These are phyloP conservation scores for Coemansia sp. DNA, from an alignment of 192 early-diverging fungal species.

Conservation along the genomic window DNA sequence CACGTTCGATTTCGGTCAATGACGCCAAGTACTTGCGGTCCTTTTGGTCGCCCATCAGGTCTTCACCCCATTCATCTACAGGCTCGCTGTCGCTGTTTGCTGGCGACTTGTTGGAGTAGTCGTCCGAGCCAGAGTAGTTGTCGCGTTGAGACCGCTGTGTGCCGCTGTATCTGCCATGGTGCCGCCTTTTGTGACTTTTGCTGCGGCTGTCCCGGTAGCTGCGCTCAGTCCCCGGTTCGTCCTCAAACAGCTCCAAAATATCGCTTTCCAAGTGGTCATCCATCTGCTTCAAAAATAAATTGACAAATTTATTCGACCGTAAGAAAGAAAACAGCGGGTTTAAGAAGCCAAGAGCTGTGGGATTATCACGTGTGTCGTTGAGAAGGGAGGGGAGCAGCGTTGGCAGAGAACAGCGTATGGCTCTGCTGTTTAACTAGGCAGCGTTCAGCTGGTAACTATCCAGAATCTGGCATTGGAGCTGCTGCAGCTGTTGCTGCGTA, in stretches of 20 bases:
- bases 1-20: slow-evolving; percentile 71
- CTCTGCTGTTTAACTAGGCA: too few species aligned
- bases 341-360: too few species aligned
- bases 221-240: slow-evolving; percentile 17
- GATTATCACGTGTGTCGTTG: too few species aligned
- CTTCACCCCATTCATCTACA: slow-evolving; percentile 69
- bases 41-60: slow-evolving; percentile 69
- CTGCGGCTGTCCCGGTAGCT: slow-evolving; percentile 24
- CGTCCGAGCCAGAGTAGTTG: slow-evolving; percentile 27
- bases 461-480: background rate
- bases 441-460: slow-evolving; percentile 5
- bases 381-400: too few species aligned
- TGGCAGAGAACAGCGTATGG: too few species aligned
- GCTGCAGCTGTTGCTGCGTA: background rate
- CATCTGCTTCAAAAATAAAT: background rate
- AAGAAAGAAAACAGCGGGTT: too few species aligned
- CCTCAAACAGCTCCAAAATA: slow-evolving; percentile 49
- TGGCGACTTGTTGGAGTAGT: slow-evolving; percentile 25
- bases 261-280: slow-evolving; percentile 49
- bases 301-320: too few species aligned
- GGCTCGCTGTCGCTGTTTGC: slow-evolving; percentile 60
- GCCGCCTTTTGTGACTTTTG: slow-evolving; percentile 17
- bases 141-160: slow-evolving; percentile 20
- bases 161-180: slow-evolving; percentile 30
- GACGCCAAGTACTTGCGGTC: slow-evolving; percentile 60